Evolutionary conservation across 306 rosid genomes (phyloP), one percentile per base, ranked within the genome.

Genomic region (Styphnolobium japonicum): DNA sequence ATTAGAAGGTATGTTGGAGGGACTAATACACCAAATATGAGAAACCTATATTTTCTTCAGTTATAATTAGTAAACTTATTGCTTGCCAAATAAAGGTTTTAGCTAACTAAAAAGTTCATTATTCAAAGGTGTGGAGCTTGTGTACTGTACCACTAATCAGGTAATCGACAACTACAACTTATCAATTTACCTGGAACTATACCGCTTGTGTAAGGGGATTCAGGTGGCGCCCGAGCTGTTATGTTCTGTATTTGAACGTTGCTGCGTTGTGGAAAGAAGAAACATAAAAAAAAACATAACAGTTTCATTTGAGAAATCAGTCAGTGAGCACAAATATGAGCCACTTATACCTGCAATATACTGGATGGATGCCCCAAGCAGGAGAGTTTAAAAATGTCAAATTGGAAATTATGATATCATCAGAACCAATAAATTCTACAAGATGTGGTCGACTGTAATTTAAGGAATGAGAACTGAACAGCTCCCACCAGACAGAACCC

Each of bases 401-500:
- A 80, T 91, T 91, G 16, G 97, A 91, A 72, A 91, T 82, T 10
- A 63, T 67, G 62, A 91, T 76, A 36, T 84, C 29, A 56, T 86
- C 52, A 39, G 91, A 91, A 77, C 42, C 48, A 19, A 84, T 39
- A 48, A 91, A 75, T 77, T 91, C 97, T 51, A 91, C 86, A 7
- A 91, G 80, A 86, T 89, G 86, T 9, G 97, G 97, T 40, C 92
- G 55, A 80, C 89, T 91, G 45, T 81, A 67, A 52, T 91, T 89
- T 74, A 91, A 83, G 34, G 88, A 73, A 78, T 83, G 85, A 18
- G 82, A 63, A 40, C 10, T 73, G 80, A 87, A 58, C 64, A 83
- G 67, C 51, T 83, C 85, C 96, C 96, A 91, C 96, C 96, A 91
- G 39, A 86, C 71, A 46, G 85, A 73, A 39, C 93, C 96, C 75